Percentiles rank a stretch among this genome's conserved stretches.
Evolutionary conservation across 805 yeast species (phyloP).

Genomic region (Candida tibetensis): DNA sequence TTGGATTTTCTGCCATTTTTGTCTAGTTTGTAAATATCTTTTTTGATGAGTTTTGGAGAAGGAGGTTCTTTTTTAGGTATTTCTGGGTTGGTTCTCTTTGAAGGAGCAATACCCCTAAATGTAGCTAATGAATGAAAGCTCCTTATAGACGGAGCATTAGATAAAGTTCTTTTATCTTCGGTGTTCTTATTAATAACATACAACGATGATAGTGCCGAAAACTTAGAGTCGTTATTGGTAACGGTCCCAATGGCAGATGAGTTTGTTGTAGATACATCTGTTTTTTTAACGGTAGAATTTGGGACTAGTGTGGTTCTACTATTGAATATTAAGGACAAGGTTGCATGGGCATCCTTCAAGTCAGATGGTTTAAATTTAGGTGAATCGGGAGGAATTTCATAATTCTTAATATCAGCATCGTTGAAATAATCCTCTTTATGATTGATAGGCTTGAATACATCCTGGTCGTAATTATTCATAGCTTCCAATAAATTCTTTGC

Average conservation of each 20-base stretch:
- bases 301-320: conserved; percentile 12
- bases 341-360: conserved; percentile 18
- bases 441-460: conserved; percentile 43
- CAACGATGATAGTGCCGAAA: conserved; percentile 38
- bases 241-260: conserved; percentile 40
- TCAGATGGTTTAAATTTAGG: conserved; percentile 10
- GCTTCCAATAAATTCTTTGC: conserved; percentile 49
- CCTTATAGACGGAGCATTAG: conserved; percentile 7
- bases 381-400: not conserved
- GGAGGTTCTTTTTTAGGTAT: not conserved
- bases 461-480: conserved; percentile 67
- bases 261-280: conserved; percentile 30
- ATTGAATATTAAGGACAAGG: conserved; percentile 28
- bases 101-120: not conserved
- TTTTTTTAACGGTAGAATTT: conserved; percentile 16
- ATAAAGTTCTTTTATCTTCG: conserved; percentile 16
- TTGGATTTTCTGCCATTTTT: not conserved
- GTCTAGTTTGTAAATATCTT: not conserved
- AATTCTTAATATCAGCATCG: conserved; percentile 8
- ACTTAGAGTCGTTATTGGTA: conserved; percentile 23
- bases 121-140: conserved; percentile 5
- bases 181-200: conserved; percentile 33
- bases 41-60: not conserved
- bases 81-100: not conserved
- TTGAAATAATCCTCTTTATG: conserved; percentile 8